phyloP scores from a whole-genome alignment of 108 stramenopile genomes.

The Cylindrotheca fusiformis region DNA sequence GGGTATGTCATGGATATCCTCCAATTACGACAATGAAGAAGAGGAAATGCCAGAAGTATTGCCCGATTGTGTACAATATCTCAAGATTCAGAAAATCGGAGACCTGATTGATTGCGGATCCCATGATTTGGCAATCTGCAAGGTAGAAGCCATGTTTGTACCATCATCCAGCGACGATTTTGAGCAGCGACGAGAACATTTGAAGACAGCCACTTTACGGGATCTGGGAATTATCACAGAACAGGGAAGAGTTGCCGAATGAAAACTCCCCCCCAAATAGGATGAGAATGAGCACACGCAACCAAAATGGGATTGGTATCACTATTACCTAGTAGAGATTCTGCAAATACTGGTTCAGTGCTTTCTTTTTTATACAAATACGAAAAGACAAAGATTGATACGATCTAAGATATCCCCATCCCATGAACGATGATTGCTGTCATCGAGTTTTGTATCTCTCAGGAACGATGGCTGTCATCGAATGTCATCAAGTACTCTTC shows the following conservation, averaged over 20 bases:
- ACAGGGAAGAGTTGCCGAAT: slow-evolving; percentile 51
- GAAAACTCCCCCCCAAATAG: no score
- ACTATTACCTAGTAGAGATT: no score
- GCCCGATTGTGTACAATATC: slow-evolving; percentile 61
- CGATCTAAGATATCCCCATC: no score
- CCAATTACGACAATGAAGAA: slow-evolving; percentile 2
- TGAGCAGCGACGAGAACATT: slow-evolving; percentile 15
- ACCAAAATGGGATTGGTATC: no score
- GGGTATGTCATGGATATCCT: neutral
- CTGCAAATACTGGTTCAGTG: no score
- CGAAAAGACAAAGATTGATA: neutral
- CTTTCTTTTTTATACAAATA: neutral
- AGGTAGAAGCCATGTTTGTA: slow-evolving; percentile 47
- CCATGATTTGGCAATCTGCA: slow-evolving; percentile 68
- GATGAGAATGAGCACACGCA: no score
- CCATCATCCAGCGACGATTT: slow-evolving; percentile 8
- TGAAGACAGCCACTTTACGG: slow-evolving; percentile 44
- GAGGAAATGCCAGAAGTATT: slow-evolving; percentile 26
- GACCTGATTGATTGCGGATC: slow-evolving; percentile 66
- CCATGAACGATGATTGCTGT: no score
- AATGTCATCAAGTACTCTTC: no score
- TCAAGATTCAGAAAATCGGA: slow-evolving; percentile 44
- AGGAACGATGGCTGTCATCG: no score
- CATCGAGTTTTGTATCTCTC: no score
- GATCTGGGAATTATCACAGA: slow-evolving; percentile 64